A percentile compares a stretch with the other conserved stretches of the same genome.
phyloP scores from a whole-genome alignment of 495 filamentous ascomycete species.

The Neurospora hispaniola region DNA sequence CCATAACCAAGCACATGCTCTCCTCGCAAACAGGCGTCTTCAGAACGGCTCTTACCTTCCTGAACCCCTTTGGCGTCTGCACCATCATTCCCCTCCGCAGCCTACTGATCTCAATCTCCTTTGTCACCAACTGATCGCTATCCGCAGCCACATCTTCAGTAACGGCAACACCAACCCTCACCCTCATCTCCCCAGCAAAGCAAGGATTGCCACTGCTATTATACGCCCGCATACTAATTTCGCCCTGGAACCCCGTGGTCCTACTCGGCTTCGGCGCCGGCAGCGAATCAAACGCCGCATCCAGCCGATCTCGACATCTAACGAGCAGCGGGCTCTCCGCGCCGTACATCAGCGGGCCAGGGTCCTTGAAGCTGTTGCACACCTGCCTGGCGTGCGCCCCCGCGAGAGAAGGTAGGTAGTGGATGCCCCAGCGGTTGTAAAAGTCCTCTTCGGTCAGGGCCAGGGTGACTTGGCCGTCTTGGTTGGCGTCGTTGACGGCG shows the following conservation, averaged over 20 bases:
- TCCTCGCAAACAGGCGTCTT: slow-evolving; percentile 18
- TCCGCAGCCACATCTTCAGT: slow-evolving; percentile 10
- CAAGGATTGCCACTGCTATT: slow-evolving; percentile 20
- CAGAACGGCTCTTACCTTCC: slow-evolving; percentile 27
- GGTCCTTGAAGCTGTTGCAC: slow-evolving; percentile 38
- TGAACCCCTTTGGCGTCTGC: slow-evolving; percentile 24
- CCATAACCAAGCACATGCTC: slow-evolving; percentile 15
- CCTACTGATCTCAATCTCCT: slow-evolving; percentile 12
- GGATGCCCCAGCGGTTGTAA: slow-evolving; percentile 31
- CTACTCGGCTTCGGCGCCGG: slow-evolving; percentile 25
- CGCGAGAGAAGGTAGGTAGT: slow-evolving; percentile 35
- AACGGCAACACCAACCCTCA: slow-evolving; percentile 20
- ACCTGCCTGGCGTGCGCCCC: slow-evolving; percentile 32
- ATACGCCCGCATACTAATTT: slow-evolving; percentile 21
- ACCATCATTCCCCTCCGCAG: slow-evolving; percentile 26
- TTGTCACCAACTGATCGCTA: not conserved
- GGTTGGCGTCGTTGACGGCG: not conserved
- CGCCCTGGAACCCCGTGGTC: not conserved
- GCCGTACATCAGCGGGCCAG: slow-evolving; percentile 34
- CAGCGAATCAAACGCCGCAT: slow-evolving; percentile 27
- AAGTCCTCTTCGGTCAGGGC: slow-evolving; percentile 19
- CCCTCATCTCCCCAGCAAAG: slow-evolving; percentile 25
- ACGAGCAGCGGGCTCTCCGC: slow-evolving; percentile 25
- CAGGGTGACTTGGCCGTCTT: slow-evolving; percentile 27
- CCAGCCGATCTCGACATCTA: slow-evolving; percentile 25